These are phyloP conservation scores for Lodderomyces margitis DNA, from an alignment of 1,139 yeast genomes.

Conservation along the genomic window DNA sequence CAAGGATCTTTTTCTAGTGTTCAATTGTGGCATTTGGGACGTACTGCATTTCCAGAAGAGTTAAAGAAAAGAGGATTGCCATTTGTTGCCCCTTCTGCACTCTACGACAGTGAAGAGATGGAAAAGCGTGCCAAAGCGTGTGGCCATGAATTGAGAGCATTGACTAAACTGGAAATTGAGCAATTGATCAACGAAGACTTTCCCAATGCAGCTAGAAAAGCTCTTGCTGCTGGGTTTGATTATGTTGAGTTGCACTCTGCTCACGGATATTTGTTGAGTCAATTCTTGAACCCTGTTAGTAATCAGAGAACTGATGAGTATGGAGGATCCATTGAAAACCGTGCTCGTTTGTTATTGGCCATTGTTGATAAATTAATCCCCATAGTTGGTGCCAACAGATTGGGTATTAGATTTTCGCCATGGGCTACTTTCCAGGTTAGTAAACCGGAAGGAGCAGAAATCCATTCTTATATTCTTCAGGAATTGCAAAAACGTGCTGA, in stretches of 20 bases:
- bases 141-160: constrained; percentile 34
- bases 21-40: constrained; percentile 65
- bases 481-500: constrained; percentile 40
- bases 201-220: constrained; percentile 44
- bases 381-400: constrained; percentile 52
- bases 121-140: constrained; percentile 28
- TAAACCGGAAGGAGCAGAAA: constrained; percentile 32
- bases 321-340: constrained; percentile 56
- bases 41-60: constrained; percentile 45
- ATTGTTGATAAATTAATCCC: constrained; percentile 51
- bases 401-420: constrained; percentile 64
- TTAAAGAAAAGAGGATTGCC: constrained; percentile 34
- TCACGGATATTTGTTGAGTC: constrained; percentile 68
- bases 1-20: constrained; percentile 49
- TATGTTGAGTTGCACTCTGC: constrained; percentile 69
- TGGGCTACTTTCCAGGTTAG: constrained; percentile 45
- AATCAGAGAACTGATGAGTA: constrained; percentile 43
- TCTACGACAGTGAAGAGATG: constrained; percentile 21
- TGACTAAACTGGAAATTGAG: constrained; percentile 46
- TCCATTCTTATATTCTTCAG: constrained; percentile 34
- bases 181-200: constrained; percentile 32
- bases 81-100: constrained; percentile 25
- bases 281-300: constrained; percentile 45
- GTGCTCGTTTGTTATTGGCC: constrained; percentile 56
- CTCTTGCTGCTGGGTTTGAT: constrained; percentile 63